Conservation (phyloP, 305 asterid genomes). For the Salvia sclarea region DNA sequence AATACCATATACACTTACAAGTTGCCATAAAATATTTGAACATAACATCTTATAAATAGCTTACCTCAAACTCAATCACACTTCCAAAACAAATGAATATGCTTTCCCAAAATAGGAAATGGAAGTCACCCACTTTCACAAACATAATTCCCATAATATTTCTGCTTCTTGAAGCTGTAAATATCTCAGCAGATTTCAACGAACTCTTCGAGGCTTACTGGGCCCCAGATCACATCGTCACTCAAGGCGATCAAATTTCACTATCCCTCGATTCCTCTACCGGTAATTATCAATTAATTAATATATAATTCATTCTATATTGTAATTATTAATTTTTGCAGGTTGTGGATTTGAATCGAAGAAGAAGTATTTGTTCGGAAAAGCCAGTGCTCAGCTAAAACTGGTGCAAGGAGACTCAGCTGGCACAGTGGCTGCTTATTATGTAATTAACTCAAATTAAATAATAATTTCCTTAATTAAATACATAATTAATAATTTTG, state of each 20-base stretch:
- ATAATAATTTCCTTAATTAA: not conserved
- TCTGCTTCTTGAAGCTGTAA: constrained; percentile 17
- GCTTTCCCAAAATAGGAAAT: constrained; percentile 21
- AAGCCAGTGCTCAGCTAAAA: constrained; percentile 52
- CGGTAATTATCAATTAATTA: constrained; percentile 33
- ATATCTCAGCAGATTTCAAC: constrained; percentile 36
- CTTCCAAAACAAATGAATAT: constrained; percentile 3
- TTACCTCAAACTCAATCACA: not conserved
- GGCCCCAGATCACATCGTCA: constrained; percentile 54
- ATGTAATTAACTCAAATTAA: constrained; percentile 44
- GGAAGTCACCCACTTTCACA: constrained; percentile 6
- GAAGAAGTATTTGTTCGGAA: constrained; percentile 58
- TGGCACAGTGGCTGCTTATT: constrained; percentile 63
- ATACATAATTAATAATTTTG: too few relatives aligned
- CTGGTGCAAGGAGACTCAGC: constrained; percentile 60
- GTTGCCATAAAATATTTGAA: not conserved
- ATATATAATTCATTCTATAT: too few relatives aligned
- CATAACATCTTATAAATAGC: constrained; percentile 7
- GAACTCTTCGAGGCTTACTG: constrained; percentile 50
- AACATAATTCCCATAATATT: constrained; percentile 4
- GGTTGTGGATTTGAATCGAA: constrained; percentile 69
- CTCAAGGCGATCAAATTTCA: constrained; percentile 40
- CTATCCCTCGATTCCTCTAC: constrained; percentile 48
- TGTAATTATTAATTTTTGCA: not conserved
- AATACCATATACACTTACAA: not conserved